A percentile compares a stretch with the other conserved stretches of the same genome.
Conservation (phyloP, 805 yeast species). For the Ogataea neopini region DNA sequence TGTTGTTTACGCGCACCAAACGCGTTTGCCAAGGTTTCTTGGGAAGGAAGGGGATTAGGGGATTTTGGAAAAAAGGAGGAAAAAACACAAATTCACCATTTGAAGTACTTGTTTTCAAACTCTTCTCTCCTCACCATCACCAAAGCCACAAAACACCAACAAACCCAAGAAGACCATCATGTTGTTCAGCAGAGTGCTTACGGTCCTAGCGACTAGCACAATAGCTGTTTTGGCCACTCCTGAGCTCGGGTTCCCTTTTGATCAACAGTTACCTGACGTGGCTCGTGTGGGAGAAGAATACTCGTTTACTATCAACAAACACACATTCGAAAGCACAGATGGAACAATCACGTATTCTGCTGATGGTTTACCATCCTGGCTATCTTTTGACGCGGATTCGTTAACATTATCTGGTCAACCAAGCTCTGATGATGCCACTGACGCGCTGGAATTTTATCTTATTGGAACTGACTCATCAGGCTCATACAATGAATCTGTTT, state of each 20-base stretch:
- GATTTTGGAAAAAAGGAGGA: neutral
- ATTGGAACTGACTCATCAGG: conserved; percentile 67
- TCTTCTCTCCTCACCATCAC: neutral
- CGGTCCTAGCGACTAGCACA: neutral
- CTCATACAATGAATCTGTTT: conserved; percentile 48
- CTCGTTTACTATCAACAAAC: conserved; percentile 63
- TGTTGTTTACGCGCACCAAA: neutral
- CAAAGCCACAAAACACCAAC: neutral
- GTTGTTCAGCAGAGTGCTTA: conserved; percentile 2
- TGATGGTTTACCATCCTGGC: conserved; percentile 71
- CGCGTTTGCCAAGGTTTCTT: conserved; percentile 1
- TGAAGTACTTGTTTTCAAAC: neutral
- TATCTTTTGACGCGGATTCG: conserved; percentile 62
- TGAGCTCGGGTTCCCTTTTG: conserved; percentile 71
- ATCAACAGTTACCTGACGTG: conserved; percentile 82
- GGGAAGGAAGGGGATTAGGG: conserved; percentile 1
- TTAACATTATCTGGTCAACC: conserved; percentile 75
- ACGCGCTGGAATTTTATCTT: conserved; percentile 50
- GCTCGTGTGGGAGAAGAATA: conserved; percentile 70
- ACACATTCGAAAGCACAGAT: conserved; percentile 59
- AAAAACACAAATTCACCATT: neutral
- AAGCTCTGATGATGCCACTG: conserved; percentile 42
- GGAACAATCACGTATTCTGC: conserved; percentile 55
- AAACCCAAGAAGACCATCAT: neutral
- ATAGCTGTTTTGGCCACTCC: conserved; percentile 43